These are phyloP conservation scores for Castanea mollissima DNA, from an alignment of 306 rosid species.

Conservation along the genomic window DNA sequence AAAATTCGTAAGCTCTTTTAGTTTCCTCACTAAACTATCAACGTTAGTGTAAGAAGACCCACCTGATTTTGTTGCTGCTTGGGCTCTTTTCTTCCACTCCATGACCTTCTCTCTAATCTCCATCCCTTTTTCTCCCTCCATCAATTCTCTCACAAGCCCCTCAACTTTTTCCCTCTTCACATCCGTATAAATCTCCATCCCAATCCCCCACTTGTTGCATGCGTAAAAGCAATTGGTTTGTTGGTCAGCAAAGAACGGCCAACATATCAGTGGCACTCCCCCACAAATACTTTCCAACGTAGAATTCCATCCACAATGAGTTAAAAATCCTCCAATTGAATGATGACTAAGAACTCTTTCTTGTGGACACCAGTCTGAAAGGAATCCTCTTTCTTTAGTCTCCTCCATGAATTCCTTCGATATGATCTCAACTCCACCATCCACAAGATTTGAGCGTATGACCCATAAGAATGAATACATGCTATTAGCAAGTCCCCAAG, in stretches of 20 bases:
- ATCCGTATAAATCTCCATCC: constrained; percentile 36
- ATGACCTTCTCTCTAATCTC: constrained; percentile 24
- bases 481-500: constrained; percentile 40
- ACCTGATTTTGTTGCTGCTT: constrained; percentile 24
- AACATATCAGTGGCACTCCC: constrained; percentile 33
- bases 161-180: constrained; percentile 38
- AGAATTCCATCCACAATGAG: constrained; percentile 45
- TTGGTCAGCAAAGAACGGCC: constrained; percentile 47
- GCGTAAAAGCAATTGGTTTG: constrained; percentile 36
- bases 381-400: constrained; percentile 23
- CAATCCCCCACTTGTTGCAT: constrained; percentile 36
- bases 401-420: constrained; percentile 22
- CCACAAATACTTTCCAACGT: constrained; percentile 38
- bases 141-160: constrained; percentile 34
- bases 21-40: no score
- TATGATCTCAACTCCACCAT: constrained; percentile 19
- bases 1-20: no score
- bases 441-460: constrained; percentile 34
- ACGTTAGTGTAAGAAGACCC: constrained; percentile 32
- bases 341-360: constrained; percentile 29
- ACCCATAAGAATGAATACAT: constrained; percentile 32
- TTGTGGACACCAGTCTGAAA: constrained; percentile 38
- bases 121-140: constrained; percentile 31
- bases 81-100: constrained; percentile 37
- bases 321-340: constrained; percentile 28